phyloP scores from a whole-genome alignment of 1,284 basidiomycete genomes.

The Laetiporus sulphureus region DNA sequence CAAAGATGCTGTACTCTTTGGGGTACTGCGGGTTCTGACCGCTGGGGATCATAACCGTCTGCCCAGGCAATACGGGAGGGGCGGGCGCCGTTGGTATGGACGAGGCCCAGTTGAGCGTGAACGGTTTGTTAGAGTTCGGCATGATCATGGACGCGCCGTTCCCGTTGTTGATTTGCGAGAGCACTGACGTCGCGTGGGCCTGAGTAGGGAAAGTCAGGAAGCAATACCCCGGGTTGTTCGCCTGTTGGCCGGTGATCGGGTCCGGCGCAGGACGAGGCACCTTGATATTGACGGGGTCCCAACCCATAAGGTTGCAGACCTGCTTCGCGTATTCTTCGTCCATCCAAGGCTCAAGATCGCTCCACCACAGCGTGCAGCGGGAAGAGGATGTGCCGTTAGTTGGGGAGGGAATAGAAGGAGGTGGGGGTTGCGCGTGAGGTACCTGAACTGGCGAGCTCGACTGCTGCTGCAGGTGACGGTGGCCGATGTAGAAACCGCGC shows the following conservation, averaged over 20 bases:
- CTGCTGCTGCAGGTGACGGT: conserved; percentile 18
- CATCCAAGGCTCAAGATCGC: conserved; percentile 86
- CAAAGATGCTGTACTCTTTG: conserved; percentile 87
- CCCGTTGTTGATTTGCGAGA: conserved; percentile 56
- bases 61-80: conserved; percentile 28
- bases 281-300: conserved; percentile 67
- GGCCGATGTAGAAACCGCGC: conserved; percentile 18
- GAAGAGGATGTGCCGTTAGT: conserved; percentile 17
- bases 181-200: conserved; percentile 62
- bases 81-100: conserved; percentile 42
- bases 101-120: conserved; percentile 78
- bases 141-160: conserved; percentile 45
- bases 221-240: conserved; percentile 80
- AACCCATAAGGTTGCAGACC: conserved; percentile 72
- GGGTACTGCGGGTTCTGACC: conserved; percentile 50
- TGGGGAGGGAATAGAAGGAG: conserved; percentile 22
- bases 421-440: conserved; percentile 15
- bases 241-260: conserved; percentile 50
- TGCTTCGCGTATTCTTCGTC: conserved; percentile 85
- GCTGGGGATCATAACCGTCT: conserved; percentile 24
- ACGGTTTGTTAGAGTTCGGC: conserved; percentile 73
- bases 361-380: conserved; percentile 62
- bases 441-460: conserved; percentile 18
- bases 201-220: conserved; percentile 79
- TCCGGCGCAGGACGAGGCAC: conserved; percentile 62